Conservation (phyloP, 1,139 yeast genomes). For the Blastobotrys serpentis region DNA sequence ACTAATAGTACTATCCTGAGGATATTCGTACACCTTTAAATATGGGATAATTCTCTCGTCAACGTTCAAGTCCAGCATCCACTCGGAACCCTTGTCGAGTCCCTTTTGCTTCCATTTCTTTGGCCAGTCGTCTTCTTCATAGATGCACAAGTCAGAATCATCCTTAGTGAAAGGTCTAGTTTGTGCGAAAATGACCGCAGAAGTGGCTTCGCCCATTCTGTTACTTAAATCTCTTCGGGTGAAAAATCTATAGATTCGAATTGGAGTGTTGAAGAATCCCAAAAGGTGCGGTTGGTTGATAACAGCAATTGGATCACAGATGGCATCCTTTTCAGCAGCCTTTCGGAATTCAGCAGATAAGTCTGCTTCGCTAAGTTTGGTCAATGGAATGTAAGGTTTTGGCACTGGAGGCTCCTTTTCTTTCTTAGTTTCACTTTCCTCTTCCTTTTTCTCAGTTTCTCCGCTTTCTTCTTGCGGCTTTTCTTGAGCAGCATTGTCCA, state of each 20-base stretch:
- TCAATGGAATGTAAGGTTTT: constrained; percentile 60
- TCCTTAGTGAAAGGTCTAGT: constrained; percentile 55
- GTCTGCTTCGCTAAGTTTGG: constrained; percentile 52
- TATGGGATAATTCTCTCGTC: constrained; percentile 65
- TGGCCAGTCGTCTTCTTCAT: constrained; percentile 93
- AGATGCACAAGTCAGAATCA: constrained; percentile 54
- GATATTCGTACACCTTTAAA: constrained; percentile 53
- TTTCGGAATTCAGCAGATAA: constrained; percentile 57
- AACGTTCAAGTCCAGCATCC: constrained; percentile 74
- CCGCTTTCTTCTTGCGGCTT: too few relatives aligned
- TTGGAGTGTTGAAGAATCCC: constrained; percentile 77
- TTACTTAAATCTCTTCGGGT: constrained; percentile 70
- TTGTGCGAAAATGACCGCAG: constrained; percentile 56
- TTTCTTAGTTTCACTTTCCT: constrained; percentile 40
- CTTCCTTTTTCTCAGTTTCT: constrained; percentile 37
- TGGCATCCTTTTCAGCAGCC: constrained; percentile 19
- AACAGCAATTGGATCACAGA: constrained; percentile 62
- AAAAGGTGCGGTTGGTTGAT: constrained; percentile 70
- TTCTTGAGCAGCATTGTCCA: too few relatives aligned
- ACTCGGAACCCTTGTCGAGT: constrained; percentile 69
- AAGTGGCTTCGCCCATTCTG: constrained; percentile 61
- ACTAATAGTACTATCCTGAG: not conserved
- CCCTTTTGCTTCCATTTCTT: constrained; percentile 77
- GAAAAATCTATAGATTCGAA: constrained; percentile 75
- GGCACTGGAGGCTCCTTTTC: constrained; percentile 50